Evolutionary conservation across 1,284 basidiomycete species (phyloP), one percentile per base, ranked within the genome.

Genomic region (Ceratobasidium sp.): DNA sequence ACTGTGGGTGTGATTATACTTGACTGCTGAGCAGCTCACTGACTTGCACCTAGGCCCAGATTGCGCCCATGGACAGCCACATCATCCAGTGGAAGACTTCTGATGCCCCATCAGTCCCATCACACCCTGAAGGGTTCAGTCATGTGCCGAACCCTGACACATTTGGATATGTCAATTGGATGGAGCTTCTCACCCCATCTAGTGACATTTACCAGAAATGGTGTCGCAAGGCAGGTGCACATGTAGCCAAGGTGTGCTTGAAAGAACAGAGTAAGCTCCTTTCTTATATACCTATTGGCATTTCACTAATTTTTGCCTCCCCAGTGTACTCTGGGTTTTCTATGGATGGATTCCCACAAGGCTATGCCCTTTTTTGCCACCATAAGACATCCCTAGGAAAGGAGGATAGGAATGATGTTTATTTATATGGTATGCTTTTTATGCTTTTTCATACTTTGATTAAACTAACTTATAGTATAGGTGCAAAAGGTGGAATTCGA

Each of bases 391-490:
- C 6, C 5, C 9, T 13, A 7, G 15, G 43, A 1, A 22, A 64
- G 13, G 1, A 3, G 19, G 22, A 44, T 2, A 17, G 62, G 40
- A 44, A 19, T 11, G 65, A 67, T 51, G 9, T 13, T 1, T 67
- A 67, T 15, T 46, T 67, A 34, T 67, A 67, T 67, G 65, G 65
- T 67, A 65, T 32, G 43, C 13, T 15, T 52, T 37, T 32, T 54
- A 37, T 17, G 29, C n/a, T 15, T 15, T 32, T 51, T 22, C 29
- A 17, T 5, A 1, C 8, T 19, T 15, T 34, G 2, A 34, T 67
- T 2, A 11, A 11, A 22, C 11, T 52, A 51, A 51, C 15, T 3
- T 51, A 6, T 3, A 37, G 4, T 52, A 2, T 37, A 67, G 65
- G 65, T 51, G 44, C 65, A 25, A 37, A 19, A 7, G 22, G 11